These are phyloP conservation scores for Populus trichocarpa DNA, from an alignment of 441 rosid species.

Conservation along the genomic window DNA sequence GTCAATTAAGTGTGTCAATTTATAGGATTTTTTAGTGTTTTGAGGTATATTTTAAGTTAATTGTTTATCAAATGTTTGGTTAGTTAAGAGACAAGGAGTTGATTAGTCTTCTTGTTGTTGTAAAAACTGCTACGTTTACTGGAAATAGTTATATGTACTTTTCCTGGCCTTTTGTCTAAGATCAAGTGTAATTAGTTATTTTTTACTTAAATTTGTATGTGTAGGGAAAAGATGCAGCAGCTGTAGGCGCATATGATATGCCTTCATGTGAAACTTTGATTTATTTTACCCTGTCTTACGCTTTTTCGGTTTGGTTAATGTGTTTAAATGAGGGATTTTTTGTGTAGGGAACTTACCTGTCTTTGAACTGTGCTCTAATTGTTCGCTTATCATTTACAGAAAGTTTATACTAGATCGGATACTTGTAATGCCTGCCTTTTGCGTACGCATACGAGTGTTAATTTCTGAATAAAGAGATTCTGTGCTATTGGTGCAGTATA, in stretches of 20 bases:
- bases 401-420: neutral
- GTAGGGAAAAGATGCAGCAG: too few relatives aligned
- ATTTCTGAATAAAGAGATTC: neutral
- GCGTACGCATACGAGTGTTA: neutral
- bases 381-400: slow-evolving; percentile 55
- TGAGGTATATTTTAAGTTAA: too few relatives aligned
- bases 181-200: too few relatives aligned
- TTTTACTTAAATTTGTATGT: too few relatives aligned
- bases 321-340: neutral
- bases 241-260: too few relatives aligned
- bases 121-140: neutral
- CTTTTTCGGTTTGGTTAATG: neutral
- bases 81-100: neutral
- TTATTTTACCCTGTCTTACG: too few relatives aligned
- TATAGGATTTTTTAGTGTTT: too few relatives aligned
- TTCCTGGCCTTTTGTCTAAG: neutral
- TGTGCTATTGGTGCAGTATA: neutral
- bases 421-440: neutral
- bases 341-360: slow-evolving; percentile 39
- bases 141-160: neutral
- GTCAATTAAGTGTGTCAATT: neutral
- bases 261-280: too few relatives aligned
- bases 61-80: neutral
- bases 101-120: neutral
- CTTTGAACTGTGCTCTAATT: slow-evolving; percentile 22